Evolutionary conservation across 2,329 filamentous ascomycete species (phyloP), one percentile per base, ranked within the genome.

Genomic region (Macrophomina pseudophaseolina): DNA sequence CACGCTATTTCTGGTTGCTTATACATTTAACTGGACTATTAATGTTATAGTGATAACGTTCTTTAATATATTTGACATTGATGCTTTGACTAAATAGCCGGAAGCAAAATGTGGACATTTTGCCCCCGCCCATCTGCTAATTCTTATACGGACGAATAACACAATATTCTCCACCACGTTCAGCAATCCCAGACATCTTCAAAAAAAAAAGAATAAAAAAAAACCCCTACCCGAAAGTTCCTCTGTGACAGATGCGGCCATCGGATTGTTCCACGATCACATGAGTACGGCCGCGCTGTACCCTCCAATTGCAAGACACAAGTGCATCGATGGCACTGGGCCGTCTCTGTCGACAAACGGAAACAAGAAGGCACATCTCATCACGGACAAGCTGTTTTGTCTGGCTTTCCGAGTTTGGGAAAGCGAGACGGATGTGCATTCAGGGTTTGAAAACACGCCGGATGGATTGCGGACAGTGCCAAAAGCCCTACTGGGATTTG

Each of bases 281-380:
- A 42, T 18, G n/a, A 32, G 28, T 14, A 48, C 58, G 40, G 49
- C 58, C 52, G 7, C 9, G 40, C 63, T 65, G 5, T 58, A 65
- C n/a, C 63, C 63, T 4, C 63, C 51, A 6, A 40, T 65, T 14
- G 28, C 28, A 5, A 23, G 38, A 30, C 32, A 48, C 30, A 18
- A 48, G 51, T 42, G 30, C 8, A 5, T 30, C 42, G 33, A 32
- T 11, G 48, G 11, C 16, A 30, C 30, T 5, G 12, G 11, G 11
- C 23, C 16, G 9, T 32, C 23, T 30, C 38, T 40, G 14, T 40
- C 38, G 2, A 14, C 7, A 8, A 40, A 40, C 7, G 5, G 23
- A 23, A 18, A 18, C 40, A 28, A 30, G 18, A 38, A 33, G n/a
- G 33, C 30, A 12, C 51, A 65, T 42, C 18, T 53, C 30, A 51